Conservation (phyloP, 106 monocot genomes). For the Dioscorea alata region DNA sequence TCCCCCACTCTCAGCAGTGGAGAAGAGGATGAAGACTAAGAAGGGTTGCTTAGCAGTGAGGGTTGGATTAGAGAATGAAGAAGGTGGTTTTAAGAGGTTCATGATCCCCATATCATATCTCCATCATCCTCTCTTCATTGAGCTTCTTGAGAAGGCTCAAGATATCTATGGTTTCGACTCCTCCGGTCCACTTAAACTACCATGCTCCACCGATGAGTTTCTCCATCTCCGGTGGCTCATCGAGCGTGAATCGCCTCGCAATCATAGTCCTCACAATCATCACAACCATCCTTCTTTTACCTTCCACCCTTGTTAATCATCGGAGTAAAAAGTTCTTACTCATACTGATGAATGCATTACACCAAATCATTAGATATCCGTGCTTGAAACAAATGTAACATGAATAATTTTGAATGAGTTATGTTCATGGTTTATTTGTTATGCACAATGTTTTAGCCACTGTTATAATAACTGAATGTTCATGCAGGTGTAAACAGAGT, state of each 20-base stretch:
- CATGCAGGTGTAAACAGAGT: no score
- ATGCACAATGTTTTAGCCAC: no score
- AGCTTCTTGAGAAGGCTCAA: constrained; percentile 28
- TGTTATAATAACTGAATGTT: no score
- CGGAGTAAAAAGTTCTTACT: no score
- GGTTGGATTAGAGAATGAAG: constrained; percentile 22
- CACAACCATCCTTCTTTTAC: constrained; percentile 3
- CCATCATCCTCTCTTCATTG: constrained; percentile 31
- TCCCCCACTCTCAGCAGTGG: background rate
- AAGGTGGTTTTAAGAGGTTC: constrained; percentile 15
- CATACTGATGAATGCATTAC: no score
- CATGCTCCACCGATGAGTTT: constrained; percentile 46
- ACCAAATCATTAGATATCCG: no score
- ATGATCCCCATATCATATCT: constrained; percentile 40
- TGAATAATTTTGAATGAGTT: no score
- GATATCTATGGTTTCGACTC: constrained; percentile 43
- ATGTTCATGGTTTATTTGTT: no score
- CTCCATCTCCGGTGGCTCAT: constrained; percentile 30
- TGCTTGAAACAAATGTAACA: no score
- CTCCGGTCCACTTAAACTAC: constrained; percentile 29
- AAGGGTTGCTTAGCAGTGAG: constrained; percentile 37
- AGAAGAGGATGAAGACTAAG: constrained; percentile 33
- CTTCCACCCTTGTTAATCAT: background rate
- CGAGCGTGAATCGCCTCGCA: constrained; percentile 11
- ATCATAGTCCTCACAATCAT: background rate